A percentile compares a stretch with the other conserved stretches of the same genome.
These are phyloP conservation scores for Anisodus acutangulus DNA, from an alignment of 257 asterid species.

Conservation along the genomic window DNA sequence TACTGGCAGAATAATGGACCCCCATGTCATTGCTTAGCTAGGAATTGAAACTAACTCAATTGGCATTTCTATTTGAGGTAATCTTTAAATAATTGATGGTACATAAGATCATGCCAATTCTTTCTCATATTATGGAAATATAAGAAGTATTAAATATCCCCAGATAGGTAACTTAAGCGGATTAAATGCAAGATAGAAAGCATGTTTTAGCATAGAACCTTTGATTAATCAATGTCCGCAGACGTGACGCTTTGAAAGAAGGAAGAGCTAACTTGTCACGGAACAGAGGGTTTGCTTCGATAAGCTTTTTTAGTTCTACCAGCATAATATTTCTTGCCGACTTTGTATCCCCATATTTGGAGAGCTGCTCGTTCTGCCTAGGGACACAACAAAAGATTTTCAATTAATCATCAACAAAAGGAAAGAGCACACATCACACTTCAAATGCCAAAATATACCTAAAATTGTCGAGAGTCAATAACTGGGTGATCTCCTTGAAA, in stretches of 20 bases:
- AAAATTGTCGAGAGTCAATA: slow-evolving; percentile 80
- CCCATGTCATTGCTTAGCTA: not conserved
- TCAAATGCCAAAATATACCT: slow-evolving; percentile 53
- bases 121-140: not conserved
- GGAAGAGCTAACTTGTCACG: slow-evolving; percentile 87
- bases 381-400: slow-evolving; percentile 38
- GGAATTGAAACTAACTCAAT: slow-evolving; percentile 4
- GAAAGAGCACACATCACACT: slow-evolving; percentile 7
- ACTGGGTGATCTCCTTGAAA: slow-evolving; percentile 88
- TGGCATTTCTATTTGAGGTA: not conserved
- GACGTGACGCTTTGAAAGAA: slow-evolving; percentile 79
- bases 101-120: not conserved
- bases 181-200: slow-evolving; percentile 28
- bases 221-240: slow-evolving; percentile 91
- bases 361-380: slow-evolving; percentile 98
- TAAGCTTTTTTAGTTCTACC: slow-evolving; percentile 84
- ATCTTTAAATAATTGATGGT: not conserved
- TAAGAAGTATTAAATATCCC: not conserved
- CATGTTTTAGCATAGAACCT: slow-evolving; percentile 50
- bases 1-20: slow-evolving; percentile 23
- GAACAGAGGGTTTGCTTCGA: slow-evolving; percentile 91
- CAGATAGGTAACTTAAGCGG: slow-evolving; percentile 26
- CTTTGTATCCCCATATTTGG: slow-evolving; percentile 93
- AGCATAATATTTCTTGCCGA: slow-evolving; percentile 90
- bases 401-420: slow-evolving; percentile 21